These are phyloP conservation scores for Podosphaera xanthii DNA, from an alignment of 2,329 filamentous ascomycete genomes.

Conservation along the genomic window DNA sequence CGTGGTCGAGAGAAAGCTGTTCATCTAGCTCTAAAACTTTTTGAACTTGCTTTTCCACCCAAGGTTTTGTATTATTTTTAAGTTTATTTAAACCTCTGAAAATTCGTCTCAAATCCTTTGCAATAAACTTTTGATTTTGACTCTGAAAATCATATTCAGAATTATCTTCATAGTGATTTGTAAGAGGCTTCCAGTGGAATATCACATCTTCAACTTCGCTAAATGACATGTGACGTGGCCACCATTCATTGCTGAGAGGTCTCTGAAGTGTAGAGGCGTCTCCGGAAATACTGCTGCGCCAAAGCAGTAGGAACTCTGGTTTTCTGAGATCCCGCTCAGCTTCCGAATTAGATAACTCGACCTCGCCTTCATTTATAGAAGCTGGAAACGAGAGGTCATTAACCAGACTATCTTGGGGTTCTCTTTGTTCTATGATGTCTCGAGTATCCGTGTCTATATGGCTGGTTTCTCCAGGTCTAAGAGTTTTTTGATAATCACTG, in stretches of 20 bases:
- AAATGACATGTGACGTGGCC: constrained; percentile 54
- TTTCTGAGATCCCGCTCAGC: constrained; percentile 24
- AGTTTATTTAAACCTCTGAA: constrained; percentile 29
- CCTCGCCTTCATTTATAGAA: constrained; percentile 35
- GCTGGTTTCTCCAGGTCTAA: constrained; percentile 9
- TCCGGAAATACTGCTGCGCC: constrained; percentile 34
- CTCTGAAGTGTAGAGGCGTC: constrained; percentile 15
- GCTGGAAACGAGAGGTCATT: constrained; percentile 31
- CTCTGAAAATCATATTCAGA: constrained; percentile 10
- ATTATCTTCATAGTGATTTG: constrained; percentile 19
- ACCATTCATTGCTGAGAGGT: constrained; percentile 32
- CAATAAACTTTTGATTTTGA: constrained; percentile 16
- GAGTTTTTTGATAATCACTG: constrained; percentile 3
- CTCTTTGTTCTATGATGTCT: too few species aligned
- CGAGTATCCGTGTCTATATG: background rate
- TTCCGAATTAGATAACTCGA: constrained; percentile 28
- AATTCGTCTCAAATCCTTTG: constrained; percentile 33
- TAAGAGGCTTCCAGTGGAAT: constrained; percentile 37
- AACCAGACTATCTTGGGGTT: constrained; percentile 20
- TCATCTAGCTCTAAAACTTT: constrained; percentile 36
- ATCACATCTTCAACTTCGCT: constrained; percentile 54
- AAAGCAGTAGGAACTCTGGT: constrained; percentile 28
- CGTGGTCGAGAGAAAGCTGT: constrained; percentile 36
- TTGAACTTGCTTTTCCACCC: constrained; percentile 35
- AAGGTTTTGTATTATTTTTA: constrained; percentile 30